A percentile compares a stretch with the other conserved stretches of the same genome.
These are phyloP conservation scores for Dissophora globulifera DNA, from an alignment of 192 early-diverging fungal species.

Conservation along the genomic window DNA sequence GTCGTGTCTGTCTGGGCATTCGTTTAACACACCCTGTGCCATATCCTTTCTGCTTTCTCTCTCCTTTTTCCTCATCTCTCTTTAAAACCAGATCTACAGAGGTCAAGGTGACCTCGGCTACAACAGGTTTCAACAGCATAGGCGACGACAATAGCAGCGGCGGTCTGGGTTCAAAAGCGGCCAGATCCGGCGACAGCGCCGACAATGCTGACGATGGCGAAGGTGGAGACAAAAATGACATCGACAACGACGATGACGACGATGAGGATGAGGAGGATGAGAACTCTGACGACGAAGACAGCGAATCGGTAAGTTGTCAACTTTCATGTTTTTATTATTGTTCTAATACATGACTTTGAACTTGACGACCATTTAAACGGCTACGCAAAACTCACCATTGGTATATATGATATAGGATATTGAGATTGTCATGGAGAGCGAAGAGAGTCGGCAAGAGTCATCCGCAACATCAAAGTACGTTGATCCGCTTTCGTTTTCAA, in stretches of 20 bases:
- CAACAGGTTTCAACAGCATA: too few relatives aligned
- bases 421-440: constrained; percentile 76
- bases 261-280: constrained; percentile 62
- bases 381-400: too few relatives aligned
- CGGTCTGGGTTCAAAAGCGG: background rate
- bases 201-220: constrained; percentile 42
- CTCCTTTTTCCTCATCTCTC: background rate
- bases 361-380: too few relatives aligned
- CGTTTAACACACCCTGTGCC: too few relatives aligned
- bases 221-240: constrained; percentile 54
- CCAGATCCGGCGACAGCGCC: background rate
- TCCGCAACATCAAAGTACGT: constrained; percentile 34
- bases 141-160: too few relatives aligned
- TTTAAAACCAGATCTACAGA: constrained; percentile 14
- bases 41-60: background rate
- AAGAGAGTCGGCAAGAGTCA: constrained; percentile 44
- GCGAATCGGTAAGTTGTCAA: constrained; percentile 65
- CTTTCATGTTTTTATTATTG: background rate
- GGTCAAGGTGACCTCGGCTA: constrained; percentile 16
- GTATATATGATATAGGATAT: too few relatives aligned
- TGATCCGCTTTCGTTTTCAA: background rate
- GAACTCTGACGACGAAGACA: constrained; percentile 66
- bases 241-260: constrained; percentile 41
- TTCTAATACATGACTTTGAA: too few relatives aligned
- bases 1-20: too few relatives aligned